Evolutionary conservation across 768 basidiomycete species (phyloP), one percentile per base, ranked within the genome.

Genomic region (Lenzites betulinus): DNA sequence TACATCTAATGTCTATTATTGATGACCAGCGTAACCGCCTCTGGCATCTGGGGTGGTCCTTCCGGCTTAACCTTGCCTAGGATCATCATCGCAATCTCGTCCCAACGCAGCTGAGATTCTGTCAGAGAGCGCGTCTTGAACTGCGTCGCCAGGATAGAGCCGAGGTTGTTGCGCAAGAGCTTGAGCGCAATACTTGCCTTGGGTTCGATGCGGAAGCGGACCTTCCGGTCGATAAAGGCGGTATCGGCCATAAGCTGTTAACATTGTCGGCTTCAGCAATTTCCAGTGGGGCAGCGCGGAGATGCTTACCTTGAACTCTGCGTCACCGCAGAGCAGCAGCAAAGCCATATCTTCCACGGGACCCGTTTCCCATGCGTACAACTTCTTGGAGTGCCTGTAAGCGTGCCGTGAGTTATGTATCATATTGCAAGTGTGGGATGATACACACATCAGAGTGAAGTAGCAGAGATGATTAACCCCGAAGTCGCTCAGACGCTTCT

Each of bases 361-460:
- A 7, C 92, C 87, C 0, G 90, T 93, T 73, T 98, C 96, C 94
- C 94, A 97, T 18, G 83, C 91, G 74, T 93, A 96, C 26, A 95
- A 74, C 71, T 86, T 93, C 75, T 93, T 97, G 7, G 95, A 95
- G 70, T 94, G 93, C 93, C 94, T 94, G 54, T 47, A 60, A 33
- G 56, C 51, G 61, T 61, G n/a, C 62, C 55, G 58, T 62, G 60
- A 67, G 46, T 64, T 51, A 44, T 25, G 12, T 2, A 12, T 47
- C 66, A 65, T 60, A 22, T 4, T 23, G 7, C 18, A n/a, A 1
- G 13, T 4, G 64, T 25, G 26, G 30, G 20, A 57, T 39, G 25
- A 36, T 20, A 72, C 81, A 62, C 64, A 92, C 92, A 94, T 95
- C 38, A 96, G 78, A 1, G 93, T 95, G 72, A 95, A 97, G 72